Evolutionary conservation across 108 stramenopile genomes (phyloP), one percentile per base, ranked within the genome.

Genomic region (Cyclotella choctawhatcheeana): DNA sequence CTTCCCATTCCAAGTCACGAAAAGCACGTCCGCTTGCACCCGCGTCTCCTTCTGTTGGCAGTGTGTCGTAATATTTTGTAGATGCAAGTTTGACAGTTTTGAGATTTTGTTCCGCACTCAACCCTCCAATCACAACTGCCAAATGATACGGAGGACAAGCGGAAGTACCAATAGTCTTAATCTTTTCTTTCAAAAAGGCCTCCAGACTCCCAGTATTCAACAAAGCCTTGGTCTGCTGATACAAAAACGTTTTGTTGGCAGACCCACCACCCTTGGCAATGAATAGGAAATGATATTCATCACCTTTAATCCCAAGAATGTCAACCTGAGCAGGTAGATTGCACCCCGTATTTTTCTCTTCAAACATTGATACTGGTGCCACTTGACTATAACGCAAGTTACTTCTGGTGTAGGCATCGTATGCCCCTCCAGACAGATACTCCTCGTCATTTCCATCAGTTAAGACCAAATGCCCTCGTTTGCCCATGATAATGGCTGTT

Each of bases 231-330:
- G 97, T 98, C 81, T 97, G 97, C 69, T 98, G 97, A 69, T 94
- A 97, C 52, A 98, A 66, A 73, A 97, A 98, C 12, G 97, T 97
- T 73, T 98, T 98, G 84, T 98, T 98, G 21, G 97, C 97, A 31
- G 90, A 92, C 13, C 97, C 97, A 29, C 97, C 97, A 20, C 97
- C 97, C 83, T 98, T 98, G 74, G 97, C 97, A 58, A 98, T 96
- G 68, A 97, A 98, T 53, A 93, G 75, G 61, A 98, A 98, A 63
- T 92, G 76, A 77, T 98, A 98, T 69, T 89, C 90, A 60, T 84
- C 77, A 13, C 97, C 97, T 48, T 90, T 80, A 34, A 85, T 74
- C 25, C 94, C 93, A 53, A 92, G 89, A 18, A 98, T 50, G 69
- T 98, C 97, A 45, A 98, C 79, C 74, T 98, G 97, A 24, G 97